Percentiles rank a stretch among this genome's conserved stretches.
phyloP scores from a whole-genome alignment of 805 yeast species.

The Candida sphagnicola region DNA sequence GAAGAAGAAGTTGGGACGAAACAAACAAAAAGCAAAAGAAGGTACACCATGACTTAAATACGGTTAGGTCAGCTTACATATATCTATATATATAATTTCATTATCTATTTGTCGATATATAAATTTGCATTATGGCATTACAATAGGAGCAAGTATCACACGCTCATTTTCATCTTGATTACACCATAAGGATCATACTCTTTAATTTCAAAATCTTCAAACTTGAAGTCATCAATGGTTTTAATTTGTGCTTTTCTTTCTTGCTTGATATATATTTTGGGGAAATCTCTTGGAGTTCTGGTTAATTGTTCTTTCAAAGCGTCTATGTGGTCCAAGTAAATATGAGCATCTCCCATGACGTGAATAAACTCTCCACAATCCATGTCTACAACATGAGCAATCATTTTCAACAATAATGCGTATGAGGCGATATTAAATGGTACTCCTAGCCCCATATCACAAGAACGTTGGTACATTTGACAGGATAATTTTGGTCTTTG shows the following conservation, averaged over 20 bases:
- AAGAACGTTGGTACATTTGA: slow-evolving; percentile 91
- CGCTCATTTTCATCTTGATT: slow-evolving; percentile 97
- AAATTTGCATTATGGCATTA: no score
- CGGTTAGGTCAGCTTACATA: no score
- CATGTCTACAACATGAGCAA: slow-evolving; percentile 92
- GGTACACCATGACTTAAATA: slow-evolving; percentile 5
- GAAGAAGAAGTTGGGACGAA: slow-evolving; percentile 5
- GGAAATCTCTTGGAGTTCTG: slow-evolving; percentile 77
- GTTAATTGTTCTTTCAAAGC: slow-evolving; percentile 77
- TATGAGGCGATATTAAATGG: slow-evolving; percentile 98
- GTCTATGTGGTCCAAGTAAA: slow-evolving; percentile 88
- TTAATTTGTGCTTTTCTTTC: slow-evolving; percentile 43
- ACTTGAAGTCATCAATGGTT: slow-evolving; percentile 81
- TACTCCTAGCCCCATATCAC: slow-evolving; percentile 99
- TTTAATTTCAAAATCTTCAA: slow-evolving; percentile 79
- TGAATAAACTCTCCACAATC: slow-evolving; percentile 95
- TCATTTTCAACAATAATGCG: slow-evolving; percentile 88
- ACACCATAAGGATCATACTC: slow-evolving; percentile 79
- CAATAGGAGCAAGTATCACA: slow-evolving; percentile 34
- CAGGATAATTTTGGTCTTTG: slow-evolving; percentile 73
- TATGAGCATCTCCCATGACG: slow-evolving; percentile 96
- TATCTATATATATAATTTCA: no score
- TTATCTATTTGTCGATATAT: no score
- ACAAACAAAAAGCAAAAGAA: slow-evolving; percentile 5
- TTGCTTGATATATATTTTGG: slow-evolving; percentile 68